phyloP scores from a whole-genome alignment of 768 basidiomycete species.

The Tulasnella sp. region DNA sequence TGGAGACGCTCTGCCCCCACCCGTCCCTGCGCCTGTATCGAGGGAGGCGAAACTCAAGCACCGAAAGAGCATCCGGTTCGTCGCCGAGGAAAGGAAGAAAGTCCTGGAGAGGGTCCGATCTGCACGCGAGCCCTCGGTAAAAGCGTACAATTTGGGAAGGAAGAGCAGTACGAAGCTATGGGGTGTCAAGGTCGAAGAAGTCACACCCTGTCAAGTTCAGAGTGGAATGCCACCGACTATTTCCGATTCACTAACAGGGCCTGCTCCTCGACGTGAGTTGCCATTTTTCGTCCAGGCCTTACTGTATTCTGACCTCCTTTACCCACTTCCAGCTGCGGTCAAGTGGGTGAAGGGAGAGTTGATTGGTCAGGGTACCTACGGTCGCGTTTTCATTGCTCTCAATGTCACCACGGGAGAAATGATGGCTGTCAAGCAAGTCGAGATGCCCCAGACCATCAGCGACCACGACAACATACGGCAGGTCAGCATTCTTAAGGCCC shows the following conservation, averaged over 20 bases:
- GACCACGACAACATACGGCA: conserved; percentile 91
- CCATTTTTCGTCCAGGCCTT: conserved; percentile 19
- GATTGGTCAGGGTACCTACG: conserved; percentile 95
- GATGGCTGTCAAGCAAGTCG: conserved; percentile 99
- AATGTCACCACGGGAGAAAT: conserved; percentile 97
- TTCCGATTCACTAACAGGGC: conserved; percentile 54
- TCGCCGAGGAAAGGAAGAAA: conserved; percentile 83
- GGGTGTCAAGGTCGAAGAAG: conserved; percentile 90
- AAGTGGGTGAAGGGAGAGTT: conserved; percentile 98
- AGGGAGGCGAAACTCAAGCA: conserved; percentile 42
- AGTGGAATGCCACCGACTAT: conserved; percentile 41
- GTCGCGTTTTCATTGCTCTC: conserved; percentile 90
- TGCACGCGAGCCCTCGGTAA: conserved; percentile 34
- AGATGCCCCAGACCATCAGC: conserved; percentile 86
- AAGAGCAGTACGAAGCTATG: conserved; percentile 93
- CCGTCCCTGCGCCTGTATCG: background rate
- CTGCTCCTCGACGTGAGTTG: conserved; percentile 60
- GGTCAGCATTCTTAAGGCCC: conserved; percentile 76
- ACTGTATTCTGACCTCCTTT: conserved; percentile 29
- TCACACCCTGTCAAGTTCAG: conserved; percentile 68
- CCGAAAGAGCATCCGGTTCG: conserved; percentile 89
- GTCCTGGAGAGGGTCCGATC: conserved; percentile 61
- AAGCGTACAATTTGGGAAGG: conserved; percentile 50
- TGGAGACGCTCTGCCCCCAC: conserved; percentile 40
- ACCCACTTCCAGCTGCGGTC: conserved; percentile 64